These are phyloP conservation scores for Pyropia yezoensis DNA, from an alignment of 23 red algal species.

Conservation along the genomic window DNA sequence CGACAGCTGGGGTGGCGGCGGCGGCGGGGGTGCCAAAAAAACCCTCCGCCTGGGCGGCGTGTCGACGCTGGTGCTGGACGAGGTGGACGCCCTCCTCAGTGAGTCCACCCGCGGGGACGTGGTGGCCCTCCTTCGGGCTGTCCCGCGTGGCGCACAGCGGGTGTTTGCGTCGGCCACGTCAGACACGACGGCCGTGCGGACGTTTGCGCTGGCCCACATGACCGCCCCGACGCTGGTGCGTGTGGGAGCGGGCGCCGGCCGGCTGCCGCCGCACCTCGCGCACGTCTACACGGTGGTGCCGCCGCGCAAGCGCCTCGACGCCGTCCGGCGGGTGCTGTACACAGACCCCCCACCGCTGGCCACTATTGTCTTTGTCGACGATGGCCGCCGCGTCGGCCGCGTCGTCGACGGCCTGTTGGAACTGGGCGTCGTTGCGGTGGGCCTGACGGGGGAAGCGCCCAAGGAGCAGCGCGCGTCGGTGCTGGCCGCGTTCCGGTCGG, in stretches of 20 bases:
- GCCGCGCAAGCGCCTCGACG: slow-evolving; percentile 53
- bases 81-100: slow-evolving; percentile 65
- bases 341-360: slow-evolving; percentile 22
- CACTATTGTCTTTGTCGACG: slow-evolving; percentile 65
- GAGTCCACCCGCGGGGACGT: slow-evolving; percentile 22
- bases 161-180: slow-evolving; percentile 72
- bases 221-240: slow-evolving; percentile 31
- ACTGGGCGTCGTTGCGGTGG: slow-evolving; percentile 41
- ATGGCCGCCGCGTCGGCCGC: slow-evolving; percentile 55
- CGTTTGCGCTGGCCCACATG: slow-evolving; percentile 29
- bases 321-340: slow-evolving; percentile 49
- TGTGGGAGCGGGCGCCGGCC: slow-evolving; percentile 24
- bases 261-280: slow-evolving; percentile 42
- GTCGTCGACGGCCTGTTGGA: slow-evolving; percentile 37
- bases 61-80: slow-evolving; percentile 55
- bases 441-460: slow-evolving; percentile 53
- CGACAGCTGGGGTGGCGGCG: too few species aligned
- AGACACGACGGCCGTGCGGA: slow-evolving; percentile 34
- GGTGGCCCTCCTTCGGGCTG: slow-evolving; percentile 9
- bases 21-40: too few species aligned
- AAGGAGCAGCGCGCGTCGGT: slow-evolving; percentile 74
- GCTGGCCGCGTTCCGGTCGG: slow-evolving; percentile 47
- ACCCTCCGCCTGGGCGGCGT: slow-evolving; percentile 7
- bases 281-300: slow-evolving; percentile 58
- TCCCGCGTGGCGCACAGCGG: slow-evolving; percentile 19